A percentile compares a stretch with the other conserved stretches of the same genome.
These are phyloP conservation scores for Wolfiporia cocos DNA, from an alignment of 1,284 basidiomycete genomes.

Conservation along the genomic window DNA sequence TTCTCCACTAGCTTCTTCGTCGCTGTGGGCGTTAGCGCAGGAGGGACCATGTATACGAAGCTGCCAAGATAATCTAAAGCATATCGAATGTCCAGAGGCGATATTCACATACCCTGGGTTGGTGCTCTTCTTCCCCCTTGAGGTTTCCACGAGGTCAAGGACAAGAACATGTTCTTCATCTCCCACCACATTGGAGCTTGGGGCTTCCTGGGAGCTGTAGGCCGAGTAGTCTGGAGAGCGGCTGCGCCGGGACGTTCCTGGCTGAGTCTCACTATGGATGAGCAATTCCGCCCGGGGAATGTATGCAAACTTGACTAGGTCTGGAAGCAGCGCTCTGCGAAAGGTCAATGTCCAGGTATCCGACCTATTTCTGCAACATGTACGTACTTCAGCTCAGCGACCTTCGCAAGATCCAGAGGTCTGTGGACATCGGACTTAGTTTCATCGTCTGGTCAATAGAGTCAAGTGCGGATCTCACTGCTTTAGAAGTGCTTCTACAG, in stretches of 20 bases:
- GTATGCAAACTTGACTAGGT: slow-evolving; percentile 80
- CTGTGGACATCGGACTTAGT: slow-evolving; percentile 31
- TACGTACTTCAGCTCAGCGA: slow-evolving; percentile 81
- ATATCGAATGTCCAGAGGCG: too few species aligned
- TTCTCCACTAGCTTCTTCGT: slow-evolving; percentile 71
- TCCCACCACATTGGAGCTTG: slow-evolving; percentile 19
- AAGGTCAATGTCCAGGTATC: too few species aligned
- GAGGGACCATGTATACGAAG: slow-evolving; percentile 36
- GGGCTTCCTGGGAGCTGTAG: slow-evolving; percentile 10
- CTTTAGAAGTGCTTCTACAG: slow-evolving; percentile 75
- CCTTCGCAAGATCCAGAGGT: slow-evolving; percentile 70
- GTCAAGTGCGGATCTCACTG: slow-evolving; percentile 36
- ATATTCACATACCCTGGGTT: slow-evolving; percentile 20
- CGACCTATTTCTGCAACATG: too few species aligned
- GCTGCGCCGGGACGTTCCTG: too few species aligned
- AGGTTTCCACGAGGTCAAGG: slow-evolving; percentile 66
- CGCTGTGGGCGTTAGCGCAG: slow-evolving; percentile 48
- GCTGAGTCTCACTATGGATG: slow-evolving; percentile 41
- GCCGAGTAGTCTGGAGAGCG: slow-evolving; percentile 35
- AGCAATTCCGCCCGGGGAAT: slow-evolving; percentile 62
- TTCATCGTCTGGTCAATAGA: slow-evolving; percentile 6
- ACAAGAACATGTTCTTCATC: slow-evolving; percentile 63
- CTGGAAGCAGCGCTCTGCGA: slow-evolving; percentile 70
- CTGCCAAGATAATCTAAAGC: slow-evolving; percentile 20
- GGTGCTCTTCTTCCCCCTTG: slow-evolving; percentile 34